Evolutionary conservation across 495 filamentous ascomycete genomes (phyloP).

Genomic region (Pyrenula aspistea): DNA sequence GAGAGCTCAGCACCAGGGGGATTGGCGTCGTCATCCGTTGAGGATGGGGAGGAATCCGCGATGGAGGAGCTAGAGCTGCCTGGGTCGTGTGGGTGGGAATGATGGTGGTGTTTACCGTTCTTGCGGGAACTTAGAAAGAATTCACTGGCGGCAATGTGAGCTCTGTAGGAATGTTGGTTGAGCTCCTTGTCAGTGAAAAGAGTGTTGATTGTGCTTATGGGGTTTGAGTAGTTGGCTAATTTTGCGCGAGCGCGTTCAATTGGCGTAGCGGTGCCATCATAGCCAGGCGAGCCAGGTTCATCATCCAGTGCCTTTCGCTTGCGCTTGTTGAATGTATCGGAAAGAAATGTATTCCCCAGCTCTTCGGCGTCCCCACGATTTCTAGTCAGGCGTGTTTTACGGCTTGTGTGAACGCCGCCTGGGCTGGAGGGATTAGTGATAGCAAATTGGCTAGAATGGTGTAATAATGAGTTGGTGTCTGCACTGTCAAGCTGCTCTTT

Average conservation of each 20-base stretch:
- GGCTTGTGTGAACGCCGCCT: constrained; percentile 65
- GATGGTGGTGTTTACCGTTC: constrained; percentile 31
- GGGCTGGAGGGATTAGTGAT: constrained; percentile 70
- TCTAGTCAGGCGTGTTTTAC: constrained; percentile 74
- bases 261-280: constrained; percentile 36
- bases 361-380: constrained; percentile 74
- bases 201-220: constrained; percentile 70
- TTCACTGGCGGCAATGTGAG: constrained; percentile 53
- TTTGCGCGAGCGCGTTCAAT: constrained; percentile 31
- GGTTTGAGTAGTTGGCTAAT: constrained; percentile 25
- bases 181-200: constrained; percentile 94
- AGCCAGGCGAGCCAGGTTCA: constrained; percentile 60
- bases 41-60: constrained; percentile 3
- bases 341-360: constrained; percentile 46
- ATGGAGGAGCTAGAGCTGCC: constrained; percentile 29
- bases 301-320: constrained; percentile 66
- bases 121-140: constrained; percentile 35
- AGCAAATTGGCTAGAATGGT: constrained; percentile 88
- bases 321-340: constrained; percentile 50
- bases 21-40: constrained; percentile 24
- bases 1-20: constrained; percentile 40
- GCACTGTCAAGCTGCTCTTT: constrained; percentile 82
- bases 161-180: constrained; percentile 56
- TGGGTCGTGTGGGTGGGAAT: constrained; percentile 31
- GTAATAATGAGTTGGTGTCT: constrained; percentile 75